Percentiles rank a stretch among this genome's conserved stretches.
These are phyloP conservation scores for Lanmaoa rubissima DNA, from an alignment of 768 basidiomycete species.

Conservation along the genomic window DNA sequence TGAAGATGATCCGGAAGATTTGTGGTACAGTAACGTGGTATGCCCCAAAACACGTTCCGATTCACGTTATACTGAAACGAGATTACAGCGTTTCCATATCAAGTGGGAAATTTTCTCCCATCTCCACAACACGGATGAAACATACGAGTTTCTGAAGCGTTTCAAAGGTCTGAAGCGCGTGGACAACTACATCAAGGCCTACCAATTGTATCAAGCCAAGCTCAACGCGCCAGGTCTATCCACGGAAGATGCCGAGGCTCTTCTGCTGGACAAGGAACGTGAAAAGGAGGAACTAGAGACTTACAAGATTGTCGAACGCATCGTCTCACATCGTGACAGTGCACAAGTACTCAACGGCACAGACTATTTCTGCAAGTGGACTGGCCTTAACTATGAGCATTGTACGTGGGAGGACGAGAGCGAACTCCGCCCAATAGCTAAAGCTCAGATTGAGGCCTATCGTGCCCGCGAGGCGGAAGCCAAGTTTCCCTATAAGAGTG, in stretches of 20 bases:
- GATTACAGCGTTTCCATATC: slow-evolving; percentile 87
- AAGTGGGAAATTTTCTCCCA: slow-evolving; percentile 99
- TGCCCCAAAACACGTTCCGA: slow-evolving; percentile 15
- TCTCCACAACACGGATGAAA: slow-evolving; percentile 98
- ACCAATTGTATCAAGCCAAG: slow-evolving; percentile 69
- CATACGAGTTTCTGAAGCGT: slow-evolving; percentile 91
- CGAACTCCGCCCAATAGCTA: slow-evolving; percentile 76
- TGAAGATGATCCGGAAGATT: slow-evolving; percentile 71
- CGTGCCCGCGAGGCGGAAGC: slow-evolving; percentile 71
- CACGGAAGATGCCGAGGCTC: slow-evolving; percentile 85
- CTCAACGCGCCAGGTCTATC: slow-evolving; percentile 64
- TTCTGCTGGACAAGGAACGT: slow-evolving; percentile 87
- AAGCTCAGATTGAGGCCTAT: slow-evolving; percentile 77
- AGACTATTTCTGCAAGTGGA: slow-evolving; percentile 98
- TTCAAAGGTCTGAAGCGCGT: slow-evolving; percentile 96
- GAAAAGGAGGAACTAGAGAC: slow-evolving; percentile 89
- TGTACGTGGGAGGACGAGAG: slow-evolving; percentile 92
- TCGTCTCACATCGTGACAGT: slow-evolving; percentile 75
- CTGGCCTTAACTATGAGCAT: slow-evolving; percentile 86
- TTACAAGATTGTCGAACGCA: slow-evolving; percentile 88
- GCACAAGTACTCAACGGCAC: slow-evolving; percentile 46
- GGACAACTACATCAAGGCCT: slow-evolving; percentile 97
- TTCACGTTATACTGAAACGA: slow-evolving; percentile 6
- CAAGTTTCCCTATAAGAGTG: slow-evolving; percentile 85
- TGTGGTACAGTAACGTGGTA: slow-evolving; percentile 88